A percentile compares a stretch with the other conserved stretches of the same genome.
phyloP scores from a whole-genome alignment of 1,284 basidiomycete genomes.

The Ganoderma sinense region DNA sequence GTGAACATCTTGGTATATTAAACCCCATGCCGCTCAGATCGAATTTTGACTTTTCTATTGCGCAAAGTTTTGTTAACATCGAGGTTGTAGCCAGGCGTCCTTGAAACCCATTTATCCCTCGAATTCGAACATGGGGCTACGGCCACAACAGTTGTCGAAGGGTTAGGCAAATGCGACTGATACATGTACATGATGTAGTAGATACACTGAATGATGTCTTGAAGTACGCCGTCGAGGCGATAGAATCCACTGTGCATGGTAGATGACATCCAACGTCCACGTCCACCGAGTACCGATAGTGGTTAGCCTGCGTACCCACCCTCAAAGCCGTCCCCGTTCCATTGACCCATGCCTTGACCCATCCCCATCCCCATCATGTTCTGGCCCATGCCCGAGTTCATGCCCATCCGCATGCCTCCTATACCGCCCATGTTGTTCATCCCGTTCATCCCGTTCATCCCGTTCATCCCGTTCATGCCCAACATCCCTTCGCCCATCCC shows the following conservation, averaged over 20 bases:
- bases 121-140: no score
- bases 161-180: neutral
- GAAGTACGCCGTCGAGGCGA: neutral
- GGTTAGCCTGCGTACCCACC: conserved; percentile 27
- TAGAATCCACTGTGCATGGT: neutral
- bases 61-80: no score
- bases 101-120: no score
- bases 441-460: conserved; percentile 38
- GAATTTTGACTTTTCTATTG: no score
- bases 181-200: neutral
- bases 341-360: conserved; percentile 32
- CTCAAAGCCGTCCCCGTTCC: conserved; percentile 34
- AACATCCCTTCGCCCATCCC: conserved; percentile 40
- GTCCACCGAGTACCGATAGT: neutral
- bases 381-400: conserved; percentile 31
- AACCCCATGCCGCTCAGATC: neutral
- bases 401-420: conserved; percentile 40
- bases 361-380: conserved; percentile 34
- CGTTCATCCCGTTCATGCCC: conserved; percentile 43
- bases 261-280: neutral
- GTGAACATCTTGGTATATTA: neutral
- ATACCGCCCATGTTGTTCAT: conserved; percentile 52
- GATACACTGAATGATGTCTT: neutral
- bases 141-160: neutral
- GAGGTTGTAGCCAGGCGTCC: no score